These are phyloP conservation scores for Pascua sp. DNA, from an alignment of 1,284 basidiomycete genomes.

Conservation along the genomic window DNA sequence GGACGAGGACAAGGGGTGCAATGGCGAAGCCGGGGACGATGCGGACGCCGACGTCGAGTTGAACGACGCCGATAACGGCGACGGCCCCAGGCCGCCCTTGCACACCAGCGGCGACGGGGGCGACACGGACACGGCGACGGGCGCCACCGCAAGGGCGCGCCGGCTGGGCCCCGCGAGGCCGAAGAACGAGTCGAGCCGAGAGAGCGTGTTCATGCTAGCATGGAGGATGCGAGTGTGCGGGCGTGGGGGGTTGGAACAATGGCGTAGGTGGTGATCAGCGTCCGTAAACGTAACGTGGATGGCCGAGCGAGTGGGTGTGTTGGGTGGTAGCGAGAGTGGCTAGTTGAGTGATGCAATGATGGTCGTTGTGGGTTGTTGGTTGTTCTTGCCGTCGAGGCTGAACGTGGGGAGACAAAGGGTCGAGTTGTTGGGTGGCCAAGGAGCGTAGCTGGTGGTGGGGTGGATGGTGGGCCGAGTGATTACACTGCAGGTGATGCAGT, in stretches of 20 bases:
- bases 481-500: too few relatives aligned
- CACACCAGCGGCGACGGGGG: background rate
- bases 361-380: background rate
- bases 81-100: background rate
- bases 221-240: too few relatives aligned
- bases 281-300: too few relatives aligned
- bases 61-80: background rate
- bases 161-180: constrained; percentile 12
- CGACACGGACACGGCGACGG: constrained; percentile 2
- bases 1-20: background rate
- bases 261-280: background rate
- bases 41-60: background rate
- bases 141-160: background rate
- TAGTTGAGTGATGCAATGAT: background rate
- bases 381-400: too few relatives aligned
- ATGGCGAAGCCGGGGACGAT: background rate
- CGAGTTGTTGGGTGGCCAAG: too few relatives aligned
- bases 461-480: too few relatives aligned
- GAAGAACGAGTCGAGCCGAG: constrained; percentile 33
- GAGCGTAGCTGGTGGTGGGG: too few relatives aligned
- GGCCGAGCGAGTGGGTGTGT: too few relatives aligned
- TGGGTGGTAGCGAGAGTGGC: too few relatives aligned
- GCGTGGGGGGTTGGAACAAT: too few relatives aligned
- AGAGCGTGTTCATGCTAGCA: constrained; percentile 34
- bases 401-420: too few relatives aligned